Percentiles rank a stretch among this genome's conserved stretches.
phyloP scores from a whole-genome alignment of 805 yeast genomes.

The Kazachstania psychrophila region DNA sequence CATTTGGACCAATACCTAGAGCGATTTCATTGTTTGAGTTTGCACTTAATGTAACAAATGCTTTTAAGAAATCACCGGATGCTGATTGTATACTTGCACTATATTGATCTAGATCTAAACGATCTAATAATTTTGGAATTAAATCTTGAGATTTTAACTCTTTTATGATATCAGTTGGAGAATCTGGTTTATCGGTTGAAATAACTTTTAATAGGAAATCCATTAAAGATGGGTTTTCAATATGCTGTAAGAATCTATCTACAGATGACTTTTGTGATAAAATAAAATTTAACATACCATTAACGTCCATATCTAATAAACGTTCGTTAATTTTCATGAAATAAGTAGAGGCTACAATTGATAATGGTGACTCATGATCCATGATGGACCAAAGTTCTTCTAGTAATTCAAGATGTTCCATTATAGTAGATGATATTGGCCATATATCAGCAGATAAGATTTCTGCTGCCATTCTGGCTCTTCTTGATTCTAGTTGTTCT shows the following conservation, averaged over 20 bases:
- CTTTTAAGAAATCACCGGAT: conserved; percentile 89
- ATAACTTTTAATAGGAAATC: conserved; percentile 83
- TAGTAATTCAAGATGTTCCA: conserved; percentile 60
- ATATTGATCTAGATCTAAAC: conserved; percentile 47
- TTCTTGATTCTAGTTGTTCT: conserved; percentile 32
- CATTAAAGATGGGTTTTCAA: conserved; percentile 90
- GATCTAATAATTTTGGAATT: conserved; percentile 62
- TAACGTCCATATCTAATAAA: conserved; percentile 78
- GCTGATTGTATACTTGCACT: conserved; percentile 76
- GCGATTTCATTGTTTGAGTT: conserved; percentile 80
- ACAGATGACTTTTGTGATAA: conserved; percentile 59
- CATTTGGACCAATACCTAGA: conserved; percentile 93
- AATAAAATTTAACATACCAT: conserved; percentile 62
- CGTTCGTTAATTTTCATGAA: conserved; percentile 89
- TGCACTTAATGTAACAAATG: conserved; percentile 86
- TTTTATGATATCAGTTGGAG: conserved; percentile 79
- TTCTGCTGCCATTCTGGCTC: conserved; percentile 74
- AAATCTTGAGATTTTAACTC: conserved; percentile 62
- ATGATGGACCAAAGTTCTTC: conserved; percentile 70
- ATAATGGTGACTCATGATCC: conserved; percentile 55
- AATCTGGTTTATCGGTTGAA: conserved; percentile 85
- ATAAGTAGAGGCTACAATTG: conserved; percentile 71
- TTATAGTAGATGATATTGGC: conserved; percentile 83
- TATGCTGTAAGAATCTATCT: conserved; percentile 69
- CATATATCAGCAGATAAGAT: conserved; percentile 84